Evolutionary conservation across 2,329 filamentous ascomycete species (phyloP).

Genomic region (Pyrenophora tritici-repentis): DNA sequence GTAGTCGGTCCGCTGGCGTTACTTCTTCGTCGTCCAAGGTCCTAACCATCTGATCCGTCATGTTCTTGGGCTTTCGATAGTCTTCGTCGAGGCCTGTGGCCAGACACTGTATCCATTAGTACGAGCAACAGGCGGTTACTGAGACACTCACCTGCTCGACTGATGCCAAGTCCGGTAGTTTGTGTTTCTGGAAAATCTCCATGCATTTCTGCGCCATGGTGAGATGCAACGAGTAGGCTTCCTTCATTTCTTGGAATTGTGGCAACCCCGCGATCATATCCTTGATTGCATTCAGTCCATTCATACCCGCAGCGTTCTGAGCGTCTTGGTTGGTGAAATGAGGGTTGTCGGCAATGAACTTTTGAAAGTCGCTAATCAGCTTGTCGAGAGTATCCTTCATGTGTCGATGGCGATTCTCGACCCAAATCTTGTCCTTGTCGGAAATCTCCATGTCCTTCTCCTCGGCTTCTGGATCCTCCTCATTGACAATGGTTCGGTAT

Average conservation of each 20-base stretch:
- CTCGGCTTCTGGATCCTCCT: conserved; percentile 70
- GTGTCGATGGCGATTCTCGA: conserved; percentile 89
- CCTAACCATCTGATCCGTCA: conserved; percentile 82
- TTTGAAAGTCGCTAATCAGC: conserved; percentile 88
- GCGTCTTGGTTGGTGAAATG: conserved; percentile 80
- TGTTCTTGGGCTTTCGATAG: conserved; percentile 84
- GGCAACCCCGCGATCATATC: conserved; percentile 96
- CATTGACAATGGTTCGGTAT: conserved; percentile 79
- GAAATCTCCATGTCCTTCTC: conserved; percentile 89
- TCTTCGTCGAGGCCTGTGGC: conserved; percentile 94
- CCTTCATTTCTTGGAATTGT: conserved; percentile 94
- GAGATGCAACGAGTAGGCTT: conserved; percentile 90
- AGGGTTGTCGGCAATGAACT: conserved; percentile 87
- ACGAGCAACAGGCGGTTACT: not conserved
- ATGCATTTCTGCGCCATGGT: conserved; percentile 98
- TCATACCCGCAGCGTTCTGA: conserved; percentile 74
- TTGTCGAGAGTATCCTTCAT: conserved; percentile 99
- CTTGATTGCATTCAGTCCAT: conserved; percentile 88
- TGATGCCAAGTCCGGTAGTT: conserved; percentile 83
- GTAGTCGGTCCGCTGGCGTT: conserved; percentile 73
- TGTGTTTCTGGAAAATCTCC: conserved; percentile 84
- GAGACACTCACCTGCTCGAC: conserved; percentile 71
- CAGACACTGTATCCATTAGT: conserved; percentile 60
- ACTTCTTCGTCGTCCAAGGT: conserved; percentile 86
- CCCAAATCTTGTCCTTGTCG: conserved; percentile 93